These are phyloP conservation scores for Nephelium lappaceum DNA, from an alignment of 345 rosid genomes.

Conservation along the genomic window DNA sequence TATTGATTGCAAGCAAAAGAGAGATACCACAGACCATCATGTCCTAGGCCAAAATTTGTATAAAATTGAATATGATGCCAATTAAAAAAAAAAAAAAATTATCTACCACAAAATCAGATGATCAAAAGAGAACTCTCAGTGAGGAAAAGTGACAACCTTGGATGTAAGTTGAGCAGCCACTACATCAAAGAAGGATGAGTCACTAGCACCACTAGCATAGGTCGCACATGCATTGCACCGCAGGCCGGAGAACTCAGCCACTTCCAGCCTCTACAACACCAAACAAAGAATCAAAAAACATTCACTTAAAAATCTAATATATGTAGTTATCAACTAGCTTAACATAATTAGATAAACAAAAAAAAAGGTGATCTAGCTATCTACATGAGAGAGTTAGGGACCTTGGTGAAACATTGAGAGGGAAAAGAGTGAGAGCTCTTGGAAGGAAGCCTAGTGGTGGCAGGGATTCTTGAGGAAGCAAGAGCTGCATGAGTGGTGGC, in stretches of 20 bases:
- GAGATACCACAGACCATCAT: background rate
- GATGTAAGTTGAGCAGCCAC: constrained; percentile 76
- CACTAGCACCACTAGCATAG: constrained; percentile 40
- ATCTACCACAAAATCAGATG: background rate
- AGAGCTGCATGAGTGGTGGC: constrained; percentile 85
- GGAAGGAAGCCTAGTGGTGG: constrained; percentile 59
- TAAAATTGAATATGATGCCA: background rate
- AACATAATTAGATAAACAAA: background rate
- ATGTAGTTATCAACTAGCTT: too few relatives aligned
- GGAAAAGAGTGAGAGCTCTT: constrained; percentile 63
- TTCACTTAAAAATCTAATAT: background rate
- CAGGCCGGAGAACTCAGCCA: constrained; percentile 79
- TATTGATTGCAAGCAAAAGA: too few relatives aligned
- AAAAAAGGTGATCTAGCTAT: constrained; percentile 11
- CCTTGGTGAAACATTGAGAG: constrained; percentile 80
- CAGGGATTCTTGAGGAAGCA: constrained; percentile 78
- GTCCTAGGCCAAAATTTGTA: background rate
- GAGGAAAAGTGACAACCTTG: constrained; percentile 41
- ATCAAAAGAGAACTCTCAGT: background rate
- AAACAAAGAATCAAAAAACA: background rate
- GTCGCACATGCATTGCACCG: constrained; percentile 47
- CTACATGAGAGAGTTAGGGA: constrained; percentile 18
- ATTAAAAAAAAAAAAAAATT: background rate
- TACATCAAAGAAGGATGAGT: constrained; percentile 70
- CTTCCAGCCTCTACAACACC: constrained; percentile 64